Conservation (phyloP, 1,284 basidiomycete species). For the Tremellales sp. region DNA sequence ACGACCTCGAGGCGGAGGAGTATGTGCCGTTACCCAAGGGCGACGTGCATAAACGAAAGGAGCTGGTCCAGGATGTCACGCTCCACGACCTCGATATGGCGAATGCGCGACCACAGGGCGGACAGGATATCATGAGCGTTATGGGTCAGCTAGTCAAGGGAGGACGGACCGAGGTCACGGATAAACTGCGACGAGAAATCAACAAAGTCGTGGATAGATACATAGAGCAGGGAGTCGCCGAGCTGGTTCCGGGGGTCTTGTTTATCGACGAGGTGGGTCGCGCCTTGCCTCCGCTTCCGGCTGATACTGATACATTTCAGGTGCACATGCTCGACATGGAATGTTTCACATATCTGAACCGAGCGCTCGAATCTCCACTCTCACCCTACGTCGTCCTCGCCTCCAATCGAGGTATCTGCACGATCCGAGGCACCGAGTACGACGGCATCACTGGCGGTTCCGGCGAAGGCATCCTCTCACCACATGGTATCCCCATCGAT, state of each 20-base stretch:
- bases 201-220: slow-evolving; percentile 98
- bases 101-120: slow-evolving; percentile 82
- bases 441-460: slow-evolving; percentile 43
- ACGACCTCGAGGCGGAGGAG: slow-evolving; percentile 96
- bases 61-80: slow-evolving; percentile 95
- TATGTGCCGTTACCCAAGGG: slow-evolving; percentile 98
- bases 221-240: slow-evolving; percentile 96
- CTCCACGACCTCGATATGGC: slow-evolving; percentile 95
- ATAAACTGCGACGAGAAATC: slow-evolving; percentile 91
- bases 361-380: slow-evolving; percentile 91
- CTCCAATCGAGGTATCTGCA: slow-evolving; percentile 87
- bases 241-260: slow-evolving; percentile 93
- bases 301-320: slow-evolving; percentile 48
- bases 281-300: not conserved
- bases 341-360: slow-evolving; percentile 97
- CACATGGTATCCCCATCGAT: slow-evolving; percentile 93
- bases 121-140: slow-evolving; percentile 98
- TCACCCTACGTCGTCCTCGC: slow-evolving; percentile 96
- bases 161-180: slow-evolving; percentile 91
- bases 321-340: slow-evolving; percentile 99
- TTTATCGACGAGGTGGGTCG: slow-evolving; percentile 91
- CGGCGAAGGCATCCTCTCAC: slow-evolving; percentile 73
- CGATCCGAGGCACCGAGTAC: slow-evolving; percentile 79
- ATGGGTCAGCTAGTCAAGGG: slow-evolving; percentile 97
- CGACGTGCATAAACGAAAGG: slow-evolving; percentile 95